Evolutionary conservation across 1,139 yeast species (phyloP).

Genomic region (Saccharomycopsis crataegensis): DNA sequence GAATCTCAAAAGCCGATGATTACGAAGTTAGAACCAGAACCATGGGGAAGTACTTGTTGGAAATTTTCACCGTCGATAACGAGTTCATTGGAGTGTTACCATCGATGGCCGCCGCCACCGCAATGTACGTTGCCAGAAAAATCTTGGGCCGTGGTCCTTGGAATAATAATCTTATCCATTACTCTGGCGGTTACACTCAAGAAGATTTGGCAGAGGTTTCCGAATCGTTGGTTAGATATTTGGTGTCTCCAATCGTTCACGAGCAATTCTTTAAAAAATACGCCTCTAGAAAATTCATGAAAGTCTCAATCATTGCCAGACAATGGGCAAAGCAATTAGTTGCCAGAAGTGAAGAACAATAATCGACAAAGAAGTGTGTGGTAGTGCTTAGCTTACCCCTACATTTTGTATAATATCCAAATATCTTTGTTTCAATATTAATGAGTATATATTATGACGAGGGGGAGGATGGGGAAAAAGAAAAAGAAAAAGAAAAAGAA

Average conservation of each 20-base stretch:
- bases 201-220: conserved; percentile 66
- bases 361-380: not conserved
- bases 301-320: conserved; percentile 81
- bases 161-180: conserved; percentile 75
- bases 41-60: conserved; percentile 81
- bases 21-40: conserved; percentile 87
- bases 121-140: conserved; percentile 82
- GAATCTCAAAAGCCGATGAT: conserved; percentile 91
- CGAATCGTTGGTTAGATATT: conserved; percentile 67
- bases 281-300: conserved; percentile 85
- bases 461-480: too few relatives aligned
- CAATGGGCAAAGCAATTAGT: conserved; percentile 72
- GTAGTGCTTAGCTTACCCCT: too few relatives aligned
- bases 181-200: conserved; percentile 80
- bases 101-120: conserved; percentile 80
- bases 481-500: too few relatives aligned
- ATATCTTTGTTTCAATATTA: too few relatives aligned
- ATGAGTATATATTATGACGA: too few relatives aligned
- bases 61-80: conserved; percentile 73
- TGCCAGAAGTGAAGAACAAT: not conserved
- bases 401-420: too few relatives aligned
- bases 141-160: conserved; percentile 61
- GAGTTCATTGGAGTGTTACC: conserved; percentile 70
- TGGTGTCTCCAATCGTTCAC: conserved; percentile 79
- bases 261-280: conserved; percentile 93